Percentiles rank a stretch among this genome's conserved stretches.
phyloP scores from a whole-genome alignment of 257 asterid genomes.

The Solanum corneliomulleri region DNA sequence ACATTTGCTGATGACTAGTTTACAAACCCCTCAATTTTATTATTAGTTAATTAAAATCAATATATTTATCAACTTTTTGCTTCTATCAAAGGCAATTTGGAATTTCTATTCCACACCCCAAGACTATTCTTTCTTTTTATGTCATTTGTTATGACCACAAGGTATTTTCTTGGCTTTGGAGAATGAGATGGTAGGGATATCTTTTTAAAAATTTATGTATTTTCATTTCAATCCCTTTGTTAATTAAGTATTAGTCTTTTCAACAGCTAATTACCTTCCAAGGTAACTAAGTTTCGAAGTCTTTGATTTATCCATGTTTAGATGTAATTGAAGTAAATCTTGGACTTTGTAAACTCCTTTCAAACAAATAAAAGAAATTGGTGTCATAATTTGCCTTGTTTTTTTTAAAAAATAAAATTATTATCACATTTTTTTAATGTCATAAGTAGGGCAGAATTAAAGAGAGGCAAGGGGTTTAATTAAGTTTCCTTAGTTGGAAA shows the following conservation, averaged over 20 bases:
- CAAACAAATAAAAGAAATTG: background rate
- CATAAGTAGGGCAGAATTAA: background rate
- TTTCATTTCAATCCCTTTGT: background rate
- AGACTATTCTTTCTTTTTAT: background rate
- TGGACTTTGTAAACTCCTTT: background rate
- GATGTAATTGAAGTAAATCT: background rate
- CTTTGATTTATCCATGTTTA: background rate
- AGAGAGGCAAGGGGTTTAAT: background rate
- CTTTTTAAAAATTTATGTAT: background rate
- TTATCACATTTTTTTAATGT: background rate
- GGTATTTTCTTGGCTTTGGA: constrained; percentile 13
- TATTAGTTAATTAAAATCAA: background rate
- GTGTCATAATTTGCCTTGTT: background rate
- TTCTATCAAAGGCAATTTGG: background rate
- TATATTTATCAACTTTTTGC: background rate
- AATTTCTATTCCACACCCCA: constrained; percentile 19
- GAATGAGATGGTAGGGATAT: background rate
- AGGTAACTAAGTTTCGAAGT: background rate
- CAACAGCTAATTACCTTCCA: background rate
- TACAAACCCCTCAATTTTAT: background rate
- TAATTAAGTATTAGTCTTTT: background rate
- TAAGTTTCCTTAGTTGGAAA: background rate
- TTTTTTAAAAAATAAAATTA: background rate
- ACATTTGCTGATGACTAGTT: constrained; percentile 28
- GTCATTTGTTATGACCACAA: background rate